Base-by-base conservation (phyloP, 495 filamentous ascomycete species). In the Xylaria curta region DNA sequence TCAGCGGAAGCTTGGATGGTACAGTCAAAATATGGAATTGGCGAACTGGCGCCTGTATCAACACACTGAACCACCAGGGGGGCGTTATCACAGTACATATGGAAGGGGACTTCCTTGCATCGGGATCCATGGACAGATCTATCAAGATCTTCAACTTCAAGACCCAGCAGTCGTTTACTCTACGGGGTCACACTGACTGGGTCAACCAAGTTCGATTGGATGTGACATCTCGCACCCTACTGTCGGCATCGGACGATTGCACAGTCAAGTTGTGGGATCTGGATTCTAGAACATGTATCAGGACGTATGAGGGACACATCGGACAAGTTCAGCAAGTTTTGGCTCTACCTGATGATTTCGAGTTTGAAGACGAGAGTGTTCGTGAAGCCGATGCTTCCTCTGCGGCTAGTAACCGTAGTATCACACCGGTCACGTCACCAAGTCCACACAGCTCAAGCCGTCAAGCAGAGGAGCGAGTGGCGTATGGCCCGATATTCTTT, bases 1-100 rank as follows among this genome's bases (percentile, higher is more conserved):
- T 97, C 78, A 95, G 91, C 47, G 94, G 93, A 28, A 91, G 90
- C 73, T 81, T 97, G 61, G 94, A 97, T 47, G 64, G 81, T 28
- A 97, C 89, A 21, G 81, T 99, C 68, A 93, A 92, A 78, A 89
- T 98, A 38, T 99, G 96, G 97, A 97, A 98, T 74, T 98, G 95
- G 94, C 87, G 92, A 51, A 98, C 94, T 0, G 96, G 96, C 54
- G 89, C 93, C 75, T 97, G 93, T 76, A 87, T 97, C 54, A 92
- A 91, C 17, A 97, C 90, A 1, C 90, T 94, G 46, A 87, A 86
- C 5, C 96, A 98, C 77, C 88, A 85, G 10, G 90, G 87, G 51
- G 95, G 94, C 15, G 89, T 99, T 24, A 91, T 98, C 70, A 89
- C 89, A 36, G 83, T 99, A 9, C 92, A 98, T 80, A 97, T 97